Percentiles rank a stretch among this genome's conserved stretches.
These are phyloP conservation scores for Aspergillus latus DNA, from an alignment of 2,329 filamentous ascomycete species.

Conservation along the genomic window DNA sequence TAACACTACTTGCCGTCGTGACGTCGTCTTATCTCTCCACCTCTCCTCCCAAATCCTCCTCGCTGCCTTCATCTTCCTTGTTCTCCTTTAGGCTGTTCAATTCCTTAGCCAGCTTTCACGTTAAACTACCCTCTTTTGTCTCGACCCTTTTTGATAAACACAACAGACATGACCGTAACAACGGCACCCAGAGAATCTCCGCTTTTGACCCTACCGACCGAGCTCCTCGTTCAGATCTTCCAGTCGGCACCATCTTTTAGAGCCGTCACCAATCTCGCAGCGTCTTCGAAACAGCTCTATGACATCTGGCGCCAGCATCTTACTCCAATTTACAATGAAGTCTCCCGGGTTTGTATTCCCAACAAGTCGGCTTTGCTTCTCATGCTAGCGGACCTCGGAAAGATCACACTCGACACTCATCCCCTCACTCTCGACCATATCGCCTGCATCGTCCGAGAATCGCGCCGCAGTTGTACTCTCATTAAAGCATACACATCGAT, in stretches of 20 bases:
- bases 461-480: not conserved
- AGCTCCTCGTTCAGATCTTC: constrained; percentile 9
- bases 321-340: not conserved
- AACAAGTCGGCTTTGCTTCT: not conserved
- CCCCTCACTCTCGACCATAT: not conserved
- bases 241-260: not conserved
- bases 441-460: not conserved
- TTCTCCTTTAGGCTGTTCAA: not conserved
- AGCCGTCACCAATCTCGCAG: not conserved
- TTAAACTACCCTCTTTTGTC: too few relatives aligned
- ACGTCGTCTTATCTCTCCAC: not conserved
- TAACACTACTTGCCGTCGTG: not conserved
- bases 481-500: not conserved
- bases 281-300: constrained; percentile 1
- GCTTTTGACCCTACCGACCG: not conserved
- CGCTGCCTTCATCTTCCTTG: not conserved
- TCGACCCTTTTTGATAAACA: not conserved
- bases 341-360: not conserved
- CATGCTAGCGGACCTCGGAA: not conserved
- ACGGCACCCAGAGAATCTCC: not conserved
- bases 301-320: constrained; percentile 5
- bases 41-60: not conserved
- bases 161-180: not conserved
- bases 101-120: not conserved
- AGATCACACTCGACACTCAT: not conserved